These are phyloP conservation scores for Leccinum ochraceum DNA, from an alignment of 768 basidiomycete genomes.

Conservation along the genomic window DNA sequence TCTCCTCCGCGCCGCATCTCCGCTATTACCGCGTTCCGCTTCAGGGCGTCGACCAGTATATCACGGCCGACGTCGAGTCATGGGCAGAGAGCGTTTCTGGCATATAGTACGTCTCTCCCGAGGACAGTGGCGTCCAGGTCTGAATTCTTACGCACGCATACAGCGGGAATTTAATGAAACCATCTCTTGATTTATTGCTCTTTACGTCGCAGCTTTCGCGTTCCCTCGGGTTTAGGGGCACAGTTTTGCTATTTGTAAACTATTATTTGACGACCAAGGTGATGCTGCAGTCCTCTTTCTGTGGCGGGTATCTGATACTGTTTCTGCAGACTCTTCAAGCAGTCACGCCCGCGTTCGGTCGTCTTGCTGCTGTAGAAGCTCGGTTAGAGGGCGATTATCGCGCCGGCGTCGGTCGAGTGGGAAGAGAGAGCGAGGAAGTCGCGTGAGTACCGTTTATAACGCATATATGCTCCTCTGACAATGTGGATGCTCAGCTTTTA, in stretches of 20 bases:
- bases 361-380: constrained; percentile 85
- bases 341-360: constrained; percentile 92
- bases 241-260: constrained; percentile 73
- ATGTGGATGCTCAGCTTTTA: constrained; percentile 64
- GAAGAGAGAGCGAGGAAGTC: constrained; percentile 89
- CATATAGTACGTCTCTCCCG: constrained; percentile 68
- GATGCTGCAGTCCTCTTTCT: not conserved
- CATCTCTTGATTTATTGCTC: constrained; percentile 84
- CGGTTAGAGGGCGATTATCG: constrained; percentile 90
- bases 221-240: constrained; percentile 85
- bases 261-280: constrained; percentile 80
- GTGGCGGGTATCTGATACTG: not conserved
- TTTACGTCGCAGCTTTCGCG: constrained; percentile 91
- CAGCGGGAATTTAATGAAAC: constrained; percentile 93
- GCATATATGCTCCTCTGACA: constrained; percentile 5
- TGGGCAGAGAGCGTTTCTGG: constrained; percentile 87
- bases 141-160: not conserved
- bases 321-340: constrained; percentile 57
- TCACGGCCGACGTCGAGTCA: constrained; percentile 88
- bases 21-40: constrained; percentile 66
- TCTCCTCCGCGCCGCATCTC: constrained; percentile 69
- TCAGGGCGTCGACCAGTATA: constrained; percentile 87
- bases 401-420: constrained; percentile 81
- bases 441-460: constrained; percentile 54
- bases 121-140: not conserved